Base-by-base conservation (phyloP, 495 filamentous ascomycete genomes). In the Pseudomonodictys pantanalensis region DNA sequence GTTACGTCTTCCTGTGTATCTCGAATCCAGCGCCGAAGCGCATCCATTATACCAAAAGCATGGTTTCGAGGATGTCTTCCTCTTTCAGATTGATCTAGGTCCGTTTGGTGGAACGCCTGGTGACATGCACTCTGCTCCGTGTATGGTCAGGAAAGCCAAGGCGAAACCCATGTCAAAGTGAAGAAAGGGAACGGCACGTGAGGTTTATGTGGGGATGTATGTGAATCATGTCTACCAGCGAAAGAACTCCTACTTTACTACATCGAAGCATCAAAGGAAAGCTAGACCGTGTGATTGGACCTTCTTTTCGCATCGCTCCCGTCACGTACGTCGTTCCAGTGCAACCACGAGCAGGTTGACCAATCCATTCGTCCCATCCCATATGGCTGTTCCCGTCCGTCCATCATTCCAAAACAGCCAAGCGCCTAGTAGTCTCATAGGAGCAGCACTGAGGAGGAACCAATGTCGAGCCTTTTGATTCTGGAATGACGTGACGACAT, bases 31-130 rank as follows among this genome's bases (percentile, higher is more conserved):
- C 24, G 32, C 43, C 2, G 46, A 15, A n/a, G 60, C 25, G 1
- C 23, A 57, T n/a, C 20, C 10, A 12, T 55, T 63, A 15, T 63
- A 63, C 28, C 18, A 57, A 22, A 63, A 50, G 32, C 42, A 23
- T 48, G 60, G 45, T 1, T 63, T 63, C 38, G 18, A 52, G n/a
- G 50, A 48, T 26, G 26, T 62, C 0, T 23, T 49, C 8, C n/a
- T 18, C 22, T 48, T 62, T 15, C 20, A 10, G 15, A 15, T 56
- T 10, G 58, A 62, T 30, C 15, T 62, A 2, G 42, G 29, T 6
- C 32, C n/a, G 15, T 62, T 41, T 23, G 43, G 51, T 12, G 44
- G 43, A n/a, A n/a, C n/a, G 33, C 20, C 10, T 10, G n/a, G 26
- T 1, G 18, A 55, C 17, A 17, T 30, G 1, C 32, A 50, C 10